These are phyloP conservation scores for Hyphopichia pseudoburtonii DNA, from an alignment of 1,139 yeast species.

Conservation along the genomic window DNA sequence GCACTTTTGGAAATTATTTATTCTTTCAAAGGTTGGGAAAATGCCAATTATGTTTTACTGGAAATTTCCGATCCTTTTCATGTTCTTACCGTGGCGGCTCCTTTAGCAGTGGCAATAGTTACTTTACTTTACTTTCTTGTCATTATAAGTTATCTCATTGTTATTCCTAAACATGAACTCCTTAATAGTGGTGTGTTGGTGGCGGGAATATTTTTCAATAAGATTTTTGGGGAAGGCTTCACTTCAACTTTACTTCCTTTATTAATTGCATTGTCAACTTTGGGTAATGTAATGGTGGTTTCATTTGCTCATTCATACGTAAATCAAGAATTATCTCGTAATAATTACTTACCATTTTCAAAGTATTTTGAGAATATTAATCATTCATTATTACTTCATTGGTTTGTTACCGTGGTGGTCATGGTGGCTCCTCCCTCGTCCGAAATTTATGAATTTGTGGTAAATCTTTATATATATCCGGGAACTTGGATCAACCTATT, in stretches of 20 bases:
- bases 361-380: conserved; percentile 54
- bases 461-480: conserved; percentile 50
- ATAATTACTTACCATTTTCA: conserved; percentile 71
- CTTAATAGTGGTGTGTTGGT: conserved; percentile 64
- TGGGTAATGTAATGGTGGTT: conserved; percentile 78
- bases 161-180: conserved; percentile 65
- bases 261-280: conserved; percentile 71
- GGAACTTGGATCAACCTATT: conserved; percentile 52
- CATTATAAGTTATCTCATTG: conserved; percentile 71
- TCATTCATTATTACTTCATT: conserved; percentile 41
- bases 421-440: conserved; percentile 48
- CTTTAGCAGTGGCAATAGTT: conserved; percentile 60
- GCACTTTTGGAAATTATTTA: conserved; percentile 42
- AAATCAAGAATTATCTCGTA: conserved; percentile 72
- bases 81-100: conserved; percentile 71
- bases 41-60: conserved; percentile 44
- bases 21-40: conserved; percentile 47
- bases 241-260: conserved; percentile 63
- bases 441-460: conserved; percentile 49
- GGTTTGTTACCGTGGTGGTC: conserved; percentile 48
- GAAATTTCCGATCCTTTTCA: conserved; percentile 58
- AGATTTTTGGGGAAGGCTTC: conserved; percentile 69
- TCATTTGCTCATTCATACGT: conserved; percentile 78
- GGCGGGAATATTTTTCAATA: conserved; percentile 73
- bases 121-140: conserved; percentile 67